These are phyloP conservation scores for Camellia sinensis DNA, from an alignment of 148 eudicot genomes.

Conservation along the genomic window DNA sequence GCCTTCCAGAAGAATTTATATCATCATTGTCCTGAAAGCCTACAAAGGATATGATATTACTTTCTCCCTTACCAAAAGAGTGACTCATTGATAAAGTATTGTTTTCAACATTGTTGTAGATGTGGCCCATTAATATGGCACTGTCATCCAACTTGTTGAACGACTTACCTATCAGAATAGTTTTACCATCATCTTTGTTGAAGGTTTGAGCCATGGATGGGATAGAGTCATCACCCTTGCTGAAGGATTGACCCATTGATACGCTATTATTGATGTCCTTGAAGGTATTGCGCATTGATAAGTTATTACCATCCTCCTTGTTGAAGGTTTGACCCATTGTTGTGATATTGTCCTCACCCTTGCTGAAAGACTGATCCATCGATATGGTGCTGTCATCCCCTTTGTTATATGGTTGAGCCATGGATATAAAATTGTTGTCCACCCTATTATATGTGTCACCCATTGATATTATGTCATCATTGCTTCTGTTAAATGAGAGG, in stretches of 20 bases:
- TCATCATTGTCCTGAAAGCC: conserved; percentile 43
- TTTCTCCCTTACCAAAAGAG: conserved; percentile 43
- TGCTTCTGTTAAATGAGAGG: conserved; percentile 35
- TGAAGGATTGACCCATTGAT: conserved; percentile 14
- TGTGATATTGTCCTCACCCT: conserved; percentile 13
- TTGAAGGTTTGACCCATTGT: neutral
- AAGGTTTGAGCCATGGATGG: conserved; percentile 18
- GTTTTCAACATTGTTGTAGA: conserved; percentile 22
- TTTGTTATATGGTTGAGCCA: conserved; percentile 36
- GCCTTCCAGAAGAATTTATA: conserved; percentile 28
- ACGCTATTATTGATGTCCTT: conserved; percentile 16
- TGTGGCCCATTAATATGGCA: conserved; percentile 28
- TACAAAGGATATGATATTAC: conserved; percentile 64
- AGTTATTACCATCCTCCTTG: conserved; percentile 19
- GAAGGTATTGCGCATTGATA: conserved; percentile 16
- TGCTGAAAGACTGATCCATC: conserved; percentile 12
- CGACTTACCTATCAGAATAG: conserved; percentile 25
- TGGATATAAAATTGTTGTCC: conserved; percentile 38
- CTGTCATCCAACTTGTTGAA: conserved; percentile 13
- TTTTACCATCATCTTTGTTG: conserved; percentile 32
- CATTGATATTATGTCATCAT: conserved; percentile 26
- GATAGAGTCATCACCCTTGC: conserved; percentile 3
- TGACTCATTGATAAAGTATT: conserved; percentile 39
- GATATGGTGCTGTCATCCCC: conserved; percentile 20
- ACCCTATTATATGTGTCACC: conserved; percentile 34